Base-by-base conservation (phyloP, 345 rosid genomes). In the Eucalyptus sp. region DNA sequence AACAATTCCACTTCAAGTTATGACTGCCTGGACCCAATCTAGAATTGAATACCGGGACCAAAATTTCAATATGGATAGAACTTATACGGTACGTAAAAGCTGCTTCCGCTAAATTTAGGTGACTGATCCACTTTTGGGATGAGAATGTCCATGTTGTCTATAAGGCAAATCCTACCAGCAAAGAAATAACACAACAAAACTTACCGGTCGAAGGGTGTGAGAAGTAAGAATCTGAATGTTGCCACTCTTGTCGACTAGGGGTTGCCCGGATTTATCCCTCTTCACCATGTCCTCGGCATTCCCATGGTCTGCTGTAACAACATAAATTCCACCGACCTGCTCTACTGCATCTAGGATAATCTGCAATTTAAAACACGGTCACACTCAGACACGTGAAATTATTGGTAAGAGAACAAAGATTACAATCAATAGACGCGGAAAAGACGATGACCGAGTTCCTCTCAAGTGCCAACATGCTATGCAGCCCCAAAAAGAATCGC, bases 241-340 rank as follows among this genome's bases (percentile, higher is more conserved):
- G 86, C 99, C 99, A 89, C 88, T 92, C 92, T 96, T 97, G 89
- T 93, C 98, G 50, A 92, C n/a, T 17, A 87, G 83, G 68, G 99
- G 99, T 91, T 95, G 91, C 15, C 98, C 99, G 33, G 97, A 90
- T 86, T 97, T 96, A 90, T 94, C 94, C 88, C 99, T 95, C 94
- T 98, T 98, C n/a, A 94, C 99, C 99, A 98, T 98, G 93, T 98
- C 99, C 94, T 98, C 99, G 2, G 99, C 99, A 88, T 98, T 98
- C 62, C 99, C 99, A 81, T 98, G 99, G 94, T 98, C 99, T 29
- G 99, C 99, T 87, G 99, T 98, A 51, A 98, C 94, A 46, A 98
- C 96, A 89, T 93, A 98, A 51, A 98, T 97, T 44, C 99, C 99
- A 58, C 97, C 96, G 79, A 95, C 99, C 91, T 94, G 92, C 91